phyloP scores from a whole-genome alignment of 345 rosid species.

The Arabis alpina region DNA sequence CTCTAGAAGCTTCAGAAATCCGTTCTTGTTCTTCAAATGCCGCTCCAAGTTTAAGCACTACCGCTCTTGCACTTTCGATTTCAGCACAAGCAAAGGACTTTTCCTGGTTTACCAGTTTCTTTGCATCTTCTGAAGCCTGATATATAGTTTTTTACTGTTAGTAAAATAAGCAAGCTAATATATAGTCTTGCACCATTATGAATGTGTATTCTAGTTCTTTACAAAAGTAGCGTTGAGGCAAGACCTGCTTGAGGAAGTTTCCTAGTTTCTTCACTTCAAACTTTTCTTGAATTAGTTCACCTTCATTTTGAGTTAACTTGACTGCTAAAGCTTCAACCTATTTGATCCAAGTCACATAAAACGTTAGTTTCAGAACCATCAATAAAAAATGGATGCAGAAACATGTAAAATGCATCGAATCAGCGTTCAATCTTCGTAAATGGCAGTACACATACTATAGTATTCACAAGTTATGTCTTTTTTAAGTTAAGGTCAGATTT shows the following conservation, averaged over 20 bases:
- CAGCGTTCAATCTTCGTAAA: no score
- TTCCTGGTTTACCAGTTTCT: constrained; percentile 92
- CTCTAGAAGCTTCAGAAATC: constrained; percentile 61
- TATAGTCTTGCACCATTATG: no score
- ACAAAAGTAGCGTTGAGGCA: background rate
- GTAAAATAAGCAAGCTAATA: background rate
- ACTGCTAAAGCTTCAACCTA: constrained; percentile 98
- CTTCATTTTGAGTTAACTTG: constrained; percentile 97
- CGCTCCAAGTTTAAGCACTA: constrained; percentile 90
- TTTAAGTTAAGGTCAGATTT: no score
- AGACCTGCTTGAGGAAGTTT: constrained; percentile 91
- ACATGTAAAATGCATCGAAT: no score
- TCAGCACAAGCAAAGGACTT: constrained; percentile 99
- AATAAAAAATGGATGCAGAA: no score
- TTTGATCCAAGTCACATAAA: background rate
- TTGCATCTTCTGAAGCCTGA: constrained; percentile 99
- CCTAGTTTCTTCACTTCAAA: constrained; percentile 96
- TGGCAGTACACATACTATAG: no score
- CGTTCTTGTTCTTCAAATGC: constrained; percentile 90
- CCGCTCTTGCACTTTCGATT: constrained; percentile 95
- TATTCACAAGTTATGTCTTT: no score
- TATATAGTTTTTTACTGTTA: background rate
- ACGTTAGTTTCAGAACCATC: no score
- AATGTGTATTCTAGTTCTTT: no score
- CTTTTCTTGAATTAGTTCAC: constrained; percentile 95